Evolutionary conservation across 2,329 filamentous ascomycete genomes (phyloP), one percentile per base, ranked within the genome.

Genomic region (Tolypocladium inflatum): DNA sequence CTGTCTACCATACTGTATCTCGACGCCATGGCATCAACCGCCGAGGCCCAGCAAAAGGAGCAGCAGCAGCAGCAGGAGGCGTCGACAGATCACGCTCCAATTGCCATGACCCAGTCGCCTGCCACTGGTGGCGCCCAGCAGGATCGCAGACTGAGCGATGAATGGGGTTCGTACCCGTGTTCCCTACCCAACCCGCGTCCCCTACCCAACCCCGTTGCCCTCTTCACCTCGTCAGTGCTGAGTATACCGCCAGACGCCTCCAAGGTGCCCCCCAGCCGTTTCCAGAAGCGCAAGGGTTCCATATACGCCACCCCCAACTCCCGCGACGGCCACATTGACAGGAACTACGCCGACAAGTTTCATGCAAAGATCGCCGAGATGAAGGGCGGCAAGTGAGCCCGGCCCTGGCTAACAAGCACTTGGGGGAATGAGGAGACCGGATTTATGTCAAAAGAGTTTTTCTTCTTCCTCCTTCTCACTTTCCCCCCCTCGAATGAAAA

Each of bases 251-350:
- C 54, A 84, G 85, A 88, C 70, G 85, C 85, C 4, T 79, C 81
- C 63, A 88, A 88, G 71, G 84, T 86, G 0, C 83, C 83, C 2
- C 85, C 85, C 11, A 85, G 80, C 61, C 82, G 83, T 53, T 88
- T 89, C 74, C 85, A 88, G 71, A 86, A 86, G 73, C 81, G 83
- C 66, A 84, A 86, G 71, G 85, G 85, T 57, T 87, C 82, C 67
- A 86, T 88, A 71, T 87, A 84, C 68, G 82, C 84, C 53, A 88
- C 86, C 10, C 85, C 83, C 2, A 76, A 76, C 65, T 86, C 82
- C 30, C 80, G 85, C 59, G 86, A 88, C 69, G 84, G 84, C 21
- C 83, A 87, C 67, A 74, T 87, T 55, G 80, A 83, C 65, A 77
- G 75, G 59, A 84, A 84, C 68, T 80, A 81, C 57, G 78, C 80